phyloP scores from a whole-genome alignment of 345 rosid genomes.

The Arabidopsis thaliana region TAIR10.1 NC_003075.7:14301001-14301500 shows the following conservation, averaged over 20 bases:
- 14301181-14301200: constrained; percentile 99
- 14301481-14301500: neutral
- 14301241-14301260: constrained; percentile 36
- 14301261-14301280: neutral
- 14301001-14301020: constrained; percentile 91
- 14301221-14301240: constrained; percentile 71
- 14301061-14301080: constrained; percentile 55
- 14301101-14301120: neutral
- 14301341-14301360: neutral
- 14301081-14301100: constrained; percentile 18
- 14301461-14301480: neutral
- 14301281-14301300: neutral
- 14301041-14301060: constrained; percentile 88
- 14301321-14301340: constrained; percentile 5
- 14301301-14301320: neutral
- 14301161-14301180: constrained; percentile 91
- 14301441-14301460: constrained; percentile 38
- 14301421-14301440: constrained; percentile 79
- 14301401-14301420: constrained; percentile 85
- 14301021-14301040: constrained; percentile 83
- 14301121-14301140: neutral
- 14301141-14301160: constrained; percentile 27
- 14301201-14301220: constrained; percentile 96
- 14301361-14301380: constrained; percentile 29
- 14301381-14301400: constrained; percentile 83